These are phyloP conservation scores for Endoconidiophora laricicola DNA, from an alignment of 2,329 filamentous ascomycete genomes.

Conservation along the genomic window DNA sequence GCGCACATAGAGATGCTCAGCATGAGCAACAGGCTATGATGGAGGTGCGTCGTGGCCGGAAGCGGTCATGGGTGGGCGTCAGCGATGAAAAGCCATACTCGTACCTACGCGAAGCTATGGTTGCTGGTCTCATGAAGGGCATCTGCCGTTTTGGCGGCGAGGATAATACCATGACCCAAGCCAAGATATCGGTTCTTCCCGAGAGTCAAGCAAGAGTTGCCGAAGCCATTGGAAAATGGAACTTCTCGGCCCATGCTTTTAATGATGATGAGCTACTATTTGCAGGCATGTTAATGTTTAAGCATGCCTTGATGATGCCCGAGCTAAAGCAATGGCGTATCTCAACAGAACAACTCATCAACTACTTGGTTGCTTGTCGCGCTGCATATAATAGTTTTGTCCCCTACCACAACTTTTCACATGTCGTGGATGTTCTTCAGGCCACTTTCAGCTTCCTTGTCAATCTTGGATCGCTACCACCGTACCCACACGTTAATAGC, in stretches of 20 bases:
- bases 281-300: constrained; percentile 72
- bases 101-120: constrained; percentile 84
- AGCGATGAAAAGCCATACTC: constrained; percentile 74
- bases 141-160: constrained; percentile 57
- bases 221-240: constrained; percentile 58
- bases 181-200: constrained; percentile 50
- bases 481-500: constrained; percentile 32
- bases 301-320: constrained; percentile 69
- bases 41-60: constrained; percentile 57
- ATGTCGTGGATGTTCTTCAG: constrained; percentile 90
- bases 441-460: constrained; percentile 84
- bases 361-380: constrained; percentile 74
- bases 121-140: constrained; percentile 73
- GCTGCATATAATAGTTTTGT: constrained; percentile 94
- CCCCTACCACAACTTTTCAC: constrained; percentile 94
- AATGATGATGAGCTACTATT: constrained; percentile 80
- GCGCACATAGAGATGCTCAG: constrained; percentile 58
- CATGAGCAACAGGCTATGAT: constrained; percentile 57
- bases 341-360: constrained; percentile 62
- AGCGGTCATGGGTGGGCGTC: constrained; percentile 82
- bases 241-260: constrained; percentile 79
- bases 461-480: constrained; percentile 57
- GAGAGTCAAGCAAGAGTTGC: constrained; percentile 51
- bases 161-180: constrained; percentile 45
- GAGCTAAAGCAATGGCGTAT: constrained; percentile 70